A percentile compares a stretch with the other conserved stretches of the same genome.
Conservation (phyloP, 805 yeast genomes). For the Saturnispora sanitii region DNA sequence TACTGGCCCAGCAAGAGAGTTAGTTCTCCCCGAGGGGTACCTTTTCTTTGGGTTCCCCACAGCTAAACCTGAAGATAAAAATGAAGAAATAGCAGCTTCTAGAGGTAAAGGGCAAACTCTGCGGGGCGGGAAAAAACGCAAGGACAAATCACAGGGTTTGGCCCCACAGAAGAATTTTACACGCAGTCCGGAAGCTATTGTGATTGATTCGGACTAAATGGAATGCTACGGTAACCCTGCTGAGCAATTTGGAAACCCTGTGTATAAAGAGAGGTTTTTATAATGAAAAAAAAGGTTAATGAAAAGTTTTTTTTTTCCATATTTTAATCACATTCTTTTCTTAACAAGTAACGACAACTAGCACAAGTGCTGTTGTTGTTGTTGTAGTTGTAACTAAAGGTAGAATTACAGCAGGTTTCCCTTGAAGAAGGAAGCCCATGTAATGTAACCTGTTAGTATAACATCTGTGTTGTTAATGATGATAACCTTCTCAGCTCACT, state of each 20-base stretch:
- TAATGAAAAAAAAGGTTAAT: too few relatives aligned
- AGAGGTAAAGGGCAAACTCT: constrained; percentile 68
- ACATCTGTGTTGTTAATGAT: constrained; percentile 29
- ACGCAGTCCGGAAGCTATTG: constrained; percentile 69
- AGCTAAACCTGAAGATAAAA: not conserved
- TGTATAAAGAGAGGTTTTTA: too few relatives aligned
- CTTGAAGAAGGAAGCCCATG: not conserved
- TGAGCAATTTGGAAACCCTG: not conserved
- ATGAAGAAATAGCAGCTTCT: constrained; percentile 26
- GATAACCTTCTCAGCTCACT: constrained; percentile 52
- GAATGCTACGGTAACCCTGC: not conserved
- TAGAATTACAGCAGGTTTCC: not conserved
- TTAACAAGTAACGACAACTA: too few relatives aligned
- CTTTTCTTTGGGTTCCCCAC: too few relatives aligned
- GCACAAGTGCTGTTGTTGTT: too few relatives aligned
- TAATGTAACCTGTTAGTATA: not conserved
- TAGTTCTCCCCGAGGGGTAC: too few relatives aligned
- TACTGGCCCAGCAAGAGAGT: too few relatives aligned
- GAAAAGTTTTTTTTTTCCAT: too few relatives aligned
- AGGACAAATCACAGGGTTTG: constrained; percentile 41
- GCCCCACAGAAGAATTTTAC: constrained; percentile 53
- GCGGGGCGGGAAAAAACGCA: constrained; percentile 48
- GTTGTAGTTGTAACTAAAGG: too few relatives aligned
- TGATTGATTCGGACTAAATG: constrained; percentile 45
- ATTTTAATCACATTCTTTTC: too few relatives aligned